Evolutionary conservation across 768 basidiomycete genomes (phyloP).

Genomic region (Tricholoma hemisulphureum): DNA sequence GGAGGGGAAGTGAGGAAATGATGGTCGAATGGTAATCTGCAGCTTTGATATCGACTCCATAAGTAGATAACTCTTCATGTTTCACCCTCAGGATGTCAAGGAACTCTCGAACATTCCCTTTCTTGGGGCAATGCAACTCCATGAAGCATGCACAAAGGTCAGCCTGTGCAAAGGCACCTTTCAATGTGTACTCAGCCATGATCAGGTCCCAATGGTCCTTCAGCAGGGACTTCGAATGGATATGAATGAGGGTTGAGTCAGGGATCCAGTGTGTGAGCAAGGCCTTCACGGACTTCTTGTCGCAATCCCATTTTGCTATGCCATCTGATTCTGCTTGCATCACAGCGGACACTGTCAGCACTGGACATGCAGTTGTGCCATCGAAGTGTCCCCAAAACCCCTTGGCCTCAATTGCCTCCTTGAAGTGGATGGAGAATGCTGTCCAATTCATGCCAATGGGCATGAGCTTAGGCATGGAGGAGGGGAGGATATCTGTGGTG

Average conservation of each 20-base stretch:
- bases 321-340: no score
- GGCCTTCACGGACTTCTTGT: no score
- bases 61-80: constrained; percentile 22
- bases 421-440: background rate
- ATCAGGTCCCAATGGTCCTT: constrained; percentile 30
- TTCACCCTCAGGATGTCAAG: constrained; percentile 20
- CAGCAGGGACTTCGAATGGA: constrained; percentile 21
- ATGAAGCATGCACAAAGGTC: constrained; percentile 26
- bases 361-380: background rate
- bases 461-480: background rate
- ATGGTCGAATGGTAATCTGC: constrained; percentile 27
- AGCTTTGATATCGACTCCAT: constrained; percentile 24
- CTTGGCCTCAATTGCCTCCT: background rate
- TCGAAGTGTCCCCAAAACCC: background rate
- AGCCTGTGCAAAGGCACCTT: constrained; percentile 28
- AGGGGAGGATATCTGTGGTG: background rate
- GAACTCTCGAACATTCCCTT: constrained; percentile 26
- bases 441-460: background rate
- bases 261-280: constrained; percentile 30
- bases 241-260: constrained; percentile 26
- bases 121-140: constrained; percentile 22
- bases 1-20: constrained; percentile 24
- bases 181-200: constrained; percentile 29
- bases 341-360: no score
- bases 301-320: no score